Evolutionary conservation across 306 rosid genomes (phyloP).

Genomic region (Prosopis cineraria): DNA sequence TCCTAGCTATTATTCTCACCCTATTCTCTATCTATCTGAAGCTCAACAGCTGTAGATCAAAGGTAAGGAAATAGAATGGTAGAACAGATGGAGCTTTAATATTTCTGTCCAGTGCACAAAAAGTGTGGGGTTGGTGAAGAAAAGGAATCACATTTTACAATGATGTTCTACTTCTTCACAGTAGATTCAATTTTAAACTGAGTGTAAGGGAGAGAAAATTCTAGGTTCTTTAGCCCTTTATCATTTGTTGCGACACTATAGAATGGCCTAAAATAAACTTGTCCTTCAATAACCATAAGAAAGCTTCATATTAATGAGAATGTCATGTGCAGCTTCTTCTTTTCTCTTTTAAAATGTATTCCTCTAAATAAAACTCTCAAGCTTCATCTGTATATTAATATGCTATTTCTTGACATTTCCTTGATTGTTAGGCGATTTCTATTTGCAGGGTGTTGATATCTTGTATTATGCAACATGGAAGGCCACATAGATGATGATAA

Average conservation of each 20-base stretch:
- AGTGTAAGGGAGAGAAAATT: neutral
- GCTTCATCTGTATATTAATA: neutral
- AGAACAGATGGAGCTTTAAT: neutral
- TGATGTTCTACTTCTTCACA: neutral
- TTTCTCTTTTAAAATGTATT: neutral
- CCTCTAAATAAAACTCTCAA: neutral
- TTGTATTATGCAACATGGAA: conserved; percentile 36
- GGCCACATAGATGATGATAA: conserved; percentile 36
- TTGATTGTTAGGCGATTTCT: neutral
- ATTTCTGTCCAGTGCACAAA: neutral
- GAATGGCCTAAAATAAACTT: too few species aligned
- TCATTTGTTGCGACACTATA: too few species aligned
- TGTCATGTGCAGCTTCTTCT: neutral
- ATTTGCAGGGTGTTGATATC: conserved; percentile 11
- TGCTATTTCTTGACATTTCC: conserved; percentile 20
- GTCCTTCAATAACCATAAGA: neutral
- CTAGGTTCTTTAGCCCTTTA: neutral
- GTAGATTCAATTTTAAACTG: neutral
- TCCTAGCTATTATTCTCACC: neutral
- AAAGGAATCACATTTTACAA: neutral
- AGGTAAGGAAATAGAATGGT: neutral
- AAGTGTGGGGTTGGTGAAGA: neutral
- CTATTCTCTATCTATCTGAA: neutral
- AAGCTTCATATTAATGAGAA: conserved; percentile 2
- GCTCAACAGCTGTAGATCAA: neutral